phyloP scores from a whole-genome alignment of 352 stramenopile species.

The Paralagenidium karlingii region DNA sequence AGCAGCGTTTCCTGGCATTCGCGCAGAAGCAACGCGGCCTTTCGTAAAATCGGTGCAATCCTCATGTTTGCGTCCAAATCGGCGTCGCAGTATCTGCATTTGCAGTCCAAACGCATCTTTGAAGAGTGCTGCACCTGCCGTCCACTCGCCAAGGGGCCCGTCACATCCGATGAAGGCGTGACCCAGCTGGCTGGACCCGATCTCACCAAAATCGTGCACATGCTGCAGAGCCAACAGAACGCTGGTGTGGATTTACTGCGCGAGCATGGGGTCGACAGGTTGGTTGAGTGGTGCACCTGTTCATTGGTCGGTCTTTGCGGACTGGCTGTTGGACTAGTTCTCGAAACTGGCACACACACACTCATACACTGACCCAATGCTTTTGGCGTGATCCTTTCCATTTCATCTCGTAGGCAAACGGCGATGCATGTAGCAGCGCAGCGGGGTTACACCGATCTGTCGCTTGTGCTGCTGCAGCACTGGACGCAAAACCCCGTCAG shows the following conservation, averaged over 20 bases:
- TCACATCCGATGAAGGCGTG: constrained; percentile 38
- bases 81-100: no score
- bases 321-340: no score
- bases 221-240: constrained; percentile 40
- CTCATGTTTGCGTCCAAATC: no score
- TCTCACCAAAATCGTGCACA: constrained; percentile 42
- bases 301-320: background rate
- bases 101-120: no score
- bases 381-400: background rate
- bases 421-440: constrained; percentile 45
- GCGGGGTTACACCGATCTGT: constrained; percentile 54
- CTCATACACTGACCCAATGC: no score
- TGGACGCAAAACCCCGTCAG: no score
- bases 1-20: no score
- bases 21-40: no score
- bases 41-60: no score
- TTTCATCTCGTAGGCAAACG: constrained; percentile 19
- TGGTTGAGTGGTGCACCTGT: background rate
- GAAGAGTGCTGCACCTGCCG: constrained; percentile 64
- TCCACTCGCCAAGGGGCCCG: constrained; percentile 33
- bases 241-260: background rate
- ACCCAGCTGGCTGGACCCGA: constrained; percentile 51
- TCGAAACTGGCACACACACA: no score
- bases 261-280: no score
- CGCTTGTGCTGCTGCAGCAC: constrained; percentile 32